Percentiles rank a stretch among this genome's conserved stretches.
Conservation (phyloP, 192 early-diverging fungal genomes). For the Coemansia erecta region DNA sequence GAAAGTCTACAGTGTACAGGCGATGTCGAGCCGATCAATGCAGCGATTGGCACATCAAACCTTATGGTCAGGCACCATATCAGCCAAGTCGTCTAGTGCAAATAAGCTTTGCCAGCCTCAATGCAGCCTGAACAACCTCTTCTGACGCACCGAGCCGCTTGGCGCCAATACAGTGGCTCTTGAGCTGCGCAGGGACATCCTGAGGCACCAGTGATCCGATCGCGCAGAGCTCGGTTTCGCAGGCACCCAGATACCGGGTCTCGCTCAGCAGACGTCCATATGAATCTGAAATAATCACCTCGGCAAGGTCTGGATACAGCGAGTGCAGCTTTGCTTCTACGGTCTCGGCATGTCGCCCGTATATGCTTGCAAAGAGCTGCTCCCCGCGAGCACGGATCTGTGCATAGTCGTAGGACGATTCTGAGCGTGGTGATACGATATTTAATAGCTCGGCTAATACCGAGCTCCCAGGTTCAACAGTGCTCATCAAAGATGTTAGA, state of each 20-base stretch:
- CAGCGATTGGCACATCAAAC: too few species aligned
- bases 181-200: constrained; percentile 39
- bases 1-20: too few species aligned
- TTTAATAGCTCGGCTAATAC: constrained; percentile 12
- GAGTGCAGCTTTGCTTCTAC: constrained; percentile 20
- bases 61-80: too few species aligned
- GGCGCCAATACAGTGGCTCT: constrained; percentile 45
- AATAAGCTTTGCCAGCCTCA: constrained; percentile 31
- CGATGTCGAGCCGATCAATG: too few species aligned
- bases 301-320: constrained; percentile 36
- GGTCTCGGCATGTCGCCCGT: constrained; percentile 15
- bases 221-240: constrained; percentile 39
- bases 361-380: constrained; percentile 23
- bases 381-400: constrained; percentile 20
- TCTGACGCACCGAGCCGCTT: constrained; percentile 29
- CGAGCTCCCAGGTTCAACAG: neutral
- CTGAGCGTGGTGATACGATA: neutral
- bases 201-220: constrained; percentile 34
- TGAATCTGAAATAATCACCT: constrained; percentile 29
- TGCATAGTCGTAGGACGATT: constrained; percentile 11
- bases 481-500: constrained; percentile 16
- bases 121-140: constrained; percentile 27
- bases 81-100: constrained; percentile 8
- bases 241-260: constrained; percentile 15
- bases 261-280: constrained; percentile 34